phyloP scores from a whole-genome alignment of 148 eudicot species.

The Arbutus unedo region DNA sequence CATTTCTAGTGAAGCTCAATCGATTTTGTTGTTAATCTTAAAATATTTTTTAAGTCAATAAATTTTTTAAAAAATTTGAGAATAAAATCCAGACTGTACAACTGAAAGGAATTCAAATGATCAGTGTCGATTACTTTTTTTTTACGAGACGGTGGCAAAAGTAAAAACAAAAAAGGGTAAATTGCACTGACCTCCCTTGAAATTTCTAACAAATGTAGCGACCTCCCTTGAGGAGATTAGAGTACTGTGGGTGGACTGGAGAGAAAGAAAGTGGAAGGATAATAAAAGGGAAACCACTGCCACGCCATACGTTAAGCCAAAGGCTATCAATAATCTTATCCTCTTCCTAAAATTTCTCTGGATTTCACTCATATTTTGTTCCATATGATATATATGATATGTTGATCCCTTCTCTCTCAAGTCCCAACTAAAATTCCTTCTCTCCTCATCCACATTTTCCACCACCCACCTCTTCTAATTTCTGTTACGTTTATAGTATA shows the following conservation, averaged over 20 bases:
- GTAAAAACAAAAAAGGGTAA: too few relatives aligned
- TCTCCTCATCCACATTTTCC: slow-evolving; percentile 7
- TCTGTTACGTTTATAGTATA: background rate
- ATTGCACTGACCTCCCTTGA: too few relatives aligned
- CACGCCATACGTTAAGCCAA: slow-evolving; percentile 60
- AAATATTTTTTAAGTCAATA: too few relatives aligned
- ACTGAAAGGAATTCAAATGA: too few relatives aligned
- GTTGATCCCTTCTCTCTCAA: slow-evolving; percentile 1
- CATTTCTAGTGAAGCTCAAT: too few relatives aligned
- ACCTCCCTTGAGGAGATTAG: too few relatives aligned
- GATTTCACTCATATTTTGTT: slow-evolving; percentile 1
- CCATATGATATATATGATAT: slow-evolving; percentile 8
- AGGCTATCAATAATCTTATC: slow-evolving; percentile 59
- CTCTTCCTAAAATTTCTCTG: slow-evolving; percentile 8
- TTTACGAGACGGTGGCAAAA: too few relatives aligned
- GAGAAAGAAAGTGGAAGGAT: slow-evolving; percentile 14
- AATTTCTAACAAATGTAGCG: too few relatives aligned
- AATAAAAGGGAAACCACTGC: slow-evolving; percentile 35
- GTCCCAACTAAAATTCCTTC: slow-evolving; percentile 1
- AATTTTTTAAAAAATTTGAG: too few relatives aligned
- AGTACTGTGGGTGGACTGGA: background rate
- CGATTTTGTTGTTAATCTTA: too few relatives aligned
- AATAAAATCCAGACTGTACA: too few relatives aligned
- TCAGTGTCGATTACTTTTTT: too few relatives aligned
- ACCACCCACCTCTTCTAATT: background rate